Conservation (phyloP, 192 early-diverging fungal species). For the Radiomyces spectabilis region DNA sequence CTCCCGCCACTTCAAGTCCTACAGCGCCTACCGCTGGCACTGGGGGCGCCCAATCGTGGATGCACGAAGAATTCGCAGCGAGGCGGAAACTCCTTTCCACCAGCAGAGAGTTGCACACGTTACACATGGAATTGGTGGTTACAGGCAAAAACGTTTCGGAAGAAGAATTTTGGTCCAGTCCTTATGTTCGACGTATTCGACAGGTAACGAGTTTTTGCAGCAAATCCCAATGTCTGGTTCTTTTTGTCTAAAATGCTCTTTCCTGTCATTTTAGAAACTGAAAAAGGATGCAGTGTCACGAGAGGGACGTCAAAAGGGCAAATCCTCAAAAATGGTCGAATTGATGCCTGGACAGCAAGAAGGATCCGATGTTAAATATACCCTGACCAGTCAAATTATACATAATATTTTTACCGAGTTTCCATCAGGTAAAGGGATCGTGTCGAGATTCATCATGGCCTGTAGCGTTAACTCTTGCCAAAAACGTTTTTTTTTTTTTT, state of each 20-base stretch:
- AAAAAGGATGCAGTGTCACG: conserved; percentile 65
- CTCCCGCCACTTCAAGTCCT: not conserved
- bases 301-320: conserved; percentile 72
- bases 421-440: conserved; percentile 65
- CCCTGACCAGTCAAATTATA: conserved; percentile 83
- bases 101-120: conserved; percentile 55
- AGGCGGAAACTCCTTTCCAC: conserved; percentile 57
- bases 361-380: conserved; percentile 75
- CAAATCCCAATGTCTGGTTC: not conserved
- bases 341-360: conserved; percentile 58
- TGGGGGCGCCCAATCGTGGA: no score
- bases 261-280: conserved; percentile 21
- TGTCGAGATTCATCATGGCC: no score
- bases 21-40: not conserved
- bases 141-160: conserved; percentile 63
- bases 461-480: no score
- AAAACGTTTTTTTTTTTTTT: no score
- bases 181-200: conserved; percentile 44
- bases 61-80: conserved; percentile 50
- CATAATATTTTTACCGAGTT: conserved; percentile 85
- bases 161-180: conserved; percentile 90
- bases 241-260: not conserved
- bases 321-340: conserved; percentile 65
- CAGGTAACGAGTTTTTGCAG: conserved; percentile 19
- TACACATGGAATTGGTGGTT: conserved; percentile 76